Conservation (phyloP, 345 rosid genomes). For the Euphorbia lathyris region DNA sequence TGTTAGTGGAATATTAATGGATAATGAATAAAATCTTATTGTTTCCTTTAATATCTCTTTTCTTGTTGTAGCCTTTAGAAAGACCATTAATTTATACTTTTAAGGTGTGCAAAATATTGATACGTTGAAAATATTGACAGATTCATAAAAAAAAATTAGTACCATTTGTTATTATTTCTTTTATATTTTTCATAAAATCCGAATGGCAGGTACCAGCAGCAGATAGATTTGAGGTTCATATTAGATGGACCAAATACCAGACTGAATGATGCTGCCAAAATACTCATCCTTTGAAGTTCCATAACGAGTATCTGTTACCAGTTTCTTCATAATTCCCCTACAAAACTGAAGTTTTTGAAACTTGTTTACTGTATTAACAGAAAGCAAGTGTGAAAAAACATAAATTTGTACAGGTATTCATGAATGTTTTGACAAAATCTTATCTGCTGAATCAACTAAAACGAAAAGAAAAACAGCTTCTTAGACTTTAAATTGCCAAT, state of each 20-base stretch:
- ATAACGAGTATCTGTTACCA: background rate
- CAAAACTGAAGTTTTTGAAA: background rate
- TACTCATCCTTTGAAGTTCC: conserved; percentile 2
- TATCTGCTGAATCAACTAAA: background rate
- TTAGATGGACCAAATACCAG: background rate
- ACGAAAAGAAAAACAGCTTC: too few species aligned
- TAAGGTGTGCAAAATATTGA: too few species aligned
- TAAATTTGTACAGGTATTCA: background rate
- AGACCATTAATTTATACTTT: too few species aligned
- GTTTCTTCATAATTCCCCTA: background rate
- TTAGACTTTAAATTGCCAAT: background rate
- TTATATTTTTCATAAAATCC: too few species aligned
- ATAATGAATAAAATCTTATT: too few species aligned
- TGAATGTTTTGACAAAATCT: background rate
- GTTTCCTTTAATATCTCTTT: too few species aligned
- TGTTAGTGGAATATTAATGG: too few species aligned
- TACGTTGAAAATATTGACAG: too few species aligned
- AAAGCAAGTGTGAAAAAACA: background rate
- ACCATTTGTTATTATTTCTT: too few species aligned
- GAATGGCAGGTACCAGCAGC: background rate
- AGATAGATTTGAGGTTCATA: background rate
- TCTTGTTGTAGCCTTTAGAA: too few species aligned
- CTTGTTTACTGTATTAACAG: background rate
- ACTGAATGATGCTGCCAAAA: background rate
- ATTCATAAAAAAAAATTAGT: too few species aligned